Conservation (phyloP, 148 eudicot species). For the Fagopyrum esculentum region DNA sequence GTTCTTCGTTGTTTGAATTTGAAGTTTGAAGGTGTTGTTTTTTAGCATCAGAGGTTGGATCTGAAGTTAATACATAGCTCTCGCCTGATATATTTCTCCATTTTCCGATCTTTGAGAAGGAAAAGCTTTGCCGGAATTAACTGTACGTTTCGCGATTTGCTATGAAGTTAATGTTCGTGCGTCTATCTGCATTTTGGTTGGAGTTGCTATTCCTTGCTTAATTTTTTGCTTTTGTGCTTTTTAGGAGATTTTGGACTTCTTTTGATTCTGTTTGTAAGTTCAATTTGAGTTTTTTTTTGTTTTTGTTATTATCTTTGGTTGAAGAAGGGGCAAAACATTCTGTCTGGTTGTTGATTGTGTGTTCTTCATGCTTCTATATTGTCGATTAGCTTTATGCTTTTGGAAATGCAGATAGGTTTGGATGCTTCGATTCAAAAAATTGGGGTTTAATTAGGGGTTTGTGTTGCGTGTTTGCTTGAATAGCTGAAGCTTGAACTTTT, state of each 20-base stretch:
- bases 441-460: conserved; percentile 9
- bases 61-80: not conserved
- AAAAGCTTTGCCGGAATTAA: not conserved
- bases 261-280: not conserved
- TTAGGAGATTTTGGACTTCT: not conserved
- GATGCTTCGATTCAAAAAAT: not conserved
- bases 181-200: conserved; percentile 3
- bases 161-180: conserved; percentile 5
- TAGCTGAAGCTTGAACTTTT: not conserved
- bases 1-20: conserved; percentile 1
- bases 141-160: not conserved
- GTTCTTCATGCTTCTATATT: not conserved
- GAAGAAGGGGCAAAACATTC: not conserved
- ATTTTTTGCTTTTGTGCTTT: not conserved
- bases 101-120: conserved; percentile 1
- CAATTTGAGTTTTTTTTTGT: not conserved
- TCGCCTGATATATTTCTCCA: not conserved
- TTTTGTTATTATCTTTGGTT: not conserved
- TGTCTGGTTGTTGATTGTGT: not conserved
- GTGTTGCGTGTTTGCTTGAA: not conserved
- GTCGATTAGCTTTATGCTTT: not conserved
- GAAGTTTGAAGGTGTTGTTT: conserved; percentile 3
- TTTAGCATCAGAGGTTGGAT: conserved; percentile 1
- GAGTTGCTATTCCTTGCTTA: not conserved
- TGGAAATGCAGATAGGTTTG: not conserved